A percentile compares a stretch with the other conserved stretches of the same genome.
phyloP scores from a whole-genome alignment of 2,329 filamentous ascomycete genomes.

The Cryphonectria carpinicola region DNA sequence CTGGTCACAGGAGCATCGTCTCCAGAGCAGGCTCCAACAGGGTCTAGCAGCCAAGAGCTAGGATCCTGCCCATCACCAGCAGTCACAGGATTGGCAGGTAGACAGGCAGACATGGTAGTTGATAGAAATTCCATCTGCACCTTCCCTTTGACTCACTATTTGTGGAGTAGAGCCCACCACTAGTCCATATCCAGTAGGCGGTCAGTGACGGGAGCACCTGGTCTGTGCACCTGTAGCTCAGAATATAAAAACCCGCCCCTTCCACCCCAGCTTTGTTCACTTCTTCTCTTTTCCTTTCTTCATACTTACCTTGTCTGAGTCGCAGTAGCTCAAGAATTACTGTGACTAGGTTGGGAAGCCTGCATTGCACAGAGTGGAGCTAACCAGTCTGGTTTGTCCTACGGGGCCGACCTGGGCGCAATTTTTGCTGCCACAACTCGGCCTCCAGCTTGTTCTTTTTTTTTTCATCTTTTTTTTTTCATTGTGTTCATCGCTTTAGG shows the following conservation, averaged over 20 bases:
- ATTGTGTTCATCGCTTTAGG: constrained; percentile 45
- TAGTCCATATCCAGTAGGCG: constrained; percentile 3
- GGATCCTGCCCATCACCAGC: background rate
- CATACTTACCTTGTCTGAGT: constrained; percentile 57
- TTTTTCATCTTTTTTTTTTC: constrained; percentile 45
- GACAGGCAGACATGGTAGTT: no score
- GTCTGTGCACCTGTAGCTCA: background rate
- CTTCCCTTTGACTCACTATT: background rate
- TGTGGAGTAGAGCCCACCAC: background rate
- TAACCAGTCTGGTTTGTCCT: constrained; percentile 53
- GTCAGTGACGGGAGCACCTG: constrained; percentile 3
- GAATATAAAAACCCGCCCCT: constrained; percentile 23
- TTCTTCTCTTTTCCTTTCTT: constrained; percentile 37
- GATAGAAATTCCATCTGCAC: background rate
- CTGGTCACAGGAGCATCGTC: background rate
- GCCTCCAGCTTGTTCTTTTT: constrained; percentile 29
- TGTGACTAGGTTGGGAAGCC: constrained; percentile 47
- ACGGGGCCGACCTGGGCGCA: constrained; percentile 54
- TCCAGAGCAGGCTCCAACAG: background rate
- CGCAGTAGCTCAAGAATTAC: constrained; percentile 47
- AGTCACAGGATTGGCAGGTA: no score
- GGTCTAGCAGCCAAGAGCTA: background rate
- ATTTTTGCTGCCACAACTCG: constrained; percentile 52
- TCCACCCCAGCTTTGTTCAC: constrained; percentile 26
- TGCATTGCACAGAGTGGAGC: constrained; percentile 60